Conservation (phyloP, 2,329 filamentous ascomycete species). For the Ceratocystis papillata region DNA sequence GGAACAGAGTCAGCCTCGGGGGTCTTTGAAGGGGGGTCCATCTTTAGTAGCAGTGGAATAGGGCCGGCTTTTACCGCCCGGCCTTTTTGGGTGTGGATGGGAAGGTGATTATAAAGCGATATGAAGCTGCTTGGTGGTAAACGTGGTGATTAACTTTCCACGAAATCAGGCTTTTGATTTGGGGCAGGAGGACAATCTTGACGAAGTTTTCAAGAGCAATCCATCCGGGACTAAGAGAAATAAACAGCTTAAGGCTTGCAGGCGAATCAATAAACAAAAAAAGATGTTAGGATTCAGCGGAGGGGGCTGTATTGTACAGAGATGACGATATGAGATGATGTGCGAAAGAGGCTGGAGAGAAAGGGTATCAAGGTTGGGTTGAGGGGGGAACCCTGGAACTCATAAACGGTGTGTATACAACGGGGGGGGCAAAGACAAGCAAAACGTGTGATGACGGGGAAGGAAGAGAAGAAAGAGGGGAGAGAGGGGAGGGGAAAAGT, state of each 20-base stretch:
- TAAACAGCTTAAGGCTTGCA: neutral
- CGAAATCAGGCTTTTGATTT: neutral
- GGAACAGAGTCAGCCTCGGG: neutral
- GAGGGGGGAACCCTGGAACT: neutral
- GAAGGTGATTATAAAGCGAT: neutral
- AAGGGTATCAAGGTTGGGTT: constrained; percentile 18
- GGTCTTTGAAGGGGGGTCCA: neutral
- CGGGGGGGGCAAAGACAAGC: neutral
- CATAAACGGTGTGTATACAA: neutral
- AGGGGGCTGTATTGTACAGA: constrained; percentile 14
- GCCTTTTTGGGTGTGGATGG: neutral
- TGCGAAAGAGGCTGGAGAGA: neutral
- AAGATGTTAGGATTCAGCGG: neutral
- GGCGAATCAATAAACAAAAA: neutral
- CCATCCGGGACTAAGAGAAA: neutral
- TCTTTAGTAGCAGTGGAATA: neutral
- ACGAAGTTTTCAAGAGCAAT: neutral
- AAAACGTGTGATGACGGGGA: constrained; percentile 12
- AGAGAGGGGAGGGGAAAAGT: neutral
- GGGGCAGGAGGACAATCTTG: neutral
- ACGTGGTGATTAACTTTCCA: neutral
- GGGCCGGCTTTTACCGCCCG: neutral
- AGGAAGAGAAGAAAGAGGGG: neutral
- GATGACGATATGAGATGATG: constrained; percentile 8
- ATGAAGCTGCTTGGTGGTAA: no score